phyloP scores from a whole-genome alignment of 108 stramenopile species.

The Seminavis robusta region DNA sequence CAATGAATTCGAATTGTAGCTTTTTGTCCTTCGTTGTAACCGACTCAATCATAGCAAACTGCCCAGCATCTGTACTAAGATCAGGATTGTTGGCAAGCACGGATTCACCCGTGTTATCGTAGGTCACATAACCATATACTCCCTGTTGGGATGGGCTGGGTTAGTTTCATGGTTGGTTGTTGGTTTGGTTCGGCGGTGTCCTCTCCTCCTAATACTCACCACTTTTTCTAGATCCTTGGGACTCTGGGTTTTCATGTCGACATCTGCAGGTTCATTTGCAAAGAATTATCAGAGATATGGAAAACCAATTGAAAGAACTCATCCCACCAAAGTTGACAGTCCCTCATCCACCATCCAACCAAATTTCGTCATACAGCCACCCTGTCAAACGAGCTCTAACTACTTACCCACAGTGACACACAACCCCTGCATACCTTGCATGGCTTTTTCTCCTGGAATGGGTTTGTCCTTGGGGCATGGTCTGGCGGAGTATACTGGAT shows the following conservation, averaged over 20 bases:
- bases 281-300: no score
- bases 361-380: no score
- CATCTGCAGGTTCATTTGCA: no score
- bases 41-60: conserved; percentile 81
- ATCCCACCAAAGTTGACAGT: no score
- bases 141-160: no score
- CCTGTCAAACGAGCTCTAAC: no score
- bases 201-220: no score
- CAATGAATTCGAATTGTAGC: conserved; percentile 81
- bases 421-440: conserved; percentile 88
- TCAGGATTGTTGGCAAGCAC: conserved; percentile 95
- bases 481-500: conserved; percentile 65
- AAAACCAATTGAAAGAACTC: no score
- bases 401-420: conserved; percentile 90
- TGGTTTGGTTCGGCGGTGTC: no score
- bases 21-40: conserved; percentile 63
- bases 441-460: conserved; percentile 93
- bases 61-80: conserved; percentile 85
- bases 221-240: conserved; percentile 71
- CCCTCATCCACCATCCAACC: no score
- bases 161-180: no score
- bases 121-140: conserved; percentile 49
- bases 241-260: conserved; percentile 41
- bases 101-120: conserved; percentile 66
- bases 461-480: conserved; percentile 82